Evolutionary conservation across 2,329 filamentous ascomycete species (phyloP).

Genomic region (Leptosphaerulina australis): DNA sequence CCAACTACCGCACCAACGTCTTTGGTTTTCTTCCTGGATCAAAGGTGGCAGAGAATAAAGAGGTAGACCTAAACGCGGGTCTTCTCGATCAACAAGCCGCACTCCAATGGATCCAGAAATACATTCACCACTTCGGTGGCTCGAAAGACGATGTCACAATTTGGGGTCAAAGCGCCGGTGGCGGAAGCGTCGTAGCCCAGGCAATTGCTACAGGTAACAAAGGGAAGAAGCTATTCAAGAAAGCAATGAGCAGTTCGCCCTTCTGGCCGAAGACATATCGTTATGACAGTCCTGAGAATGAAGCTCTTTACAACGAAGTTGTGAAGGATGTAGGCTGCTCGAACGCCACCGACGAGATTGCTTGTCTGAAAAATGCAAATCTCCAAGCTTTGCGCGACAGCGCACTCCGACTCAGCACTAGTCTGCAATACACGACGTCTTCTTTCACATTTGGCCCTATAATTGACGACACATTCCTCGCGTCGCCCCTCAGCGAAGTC

Average conservation of each 20-base stretch:
- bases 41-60: conserved; percentile 54
- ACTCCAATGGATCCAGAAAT: conserved; percentile 60
- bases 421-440: conserved; percentile 60
- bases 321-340: conserved; percentile 57
- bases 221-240: conserved; percentile 55
- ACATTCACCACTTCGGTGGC: conserved; percentile 62
- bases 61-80: conserved; percentile 58
- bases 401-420: conserved; percentile 55
- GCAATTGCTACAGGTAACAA: conserved; percentile 56
- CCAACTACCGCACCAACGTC: conserved; percentile 64
- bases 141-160: conserved; percentile 60
- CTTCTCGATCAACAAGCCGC: conserved; percentile 60
- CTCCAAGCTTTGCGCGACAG: conserved; percentile 61
- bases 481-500: conserved; percentile 54
- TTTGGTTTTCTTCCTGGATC: conserved; percentile 61
- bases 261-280: conserved; percentile 66
- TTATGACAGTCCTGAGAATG: conserved; percentile 58
- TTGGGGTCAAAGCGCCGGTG: conserved; percentile 63
- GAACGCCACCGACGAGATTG: conserved; percentile 50
- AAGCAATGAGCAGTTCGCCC: conserved; percentile 60
- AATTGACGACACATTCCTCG: conserved; percentile 62
- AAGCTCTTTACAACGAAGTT: conserved; percentile 58
- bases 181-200: conserved; percentile 60
- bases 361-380: conserved; percentile 62
- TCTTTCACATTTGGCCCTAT: conserved; percentile 67